These are phyloP conservation scores for Aspergillus cejpii DNA, from an alignment of 2,329 filamentous ascomycete genomes.

Conservation along the genomic window DNA sequence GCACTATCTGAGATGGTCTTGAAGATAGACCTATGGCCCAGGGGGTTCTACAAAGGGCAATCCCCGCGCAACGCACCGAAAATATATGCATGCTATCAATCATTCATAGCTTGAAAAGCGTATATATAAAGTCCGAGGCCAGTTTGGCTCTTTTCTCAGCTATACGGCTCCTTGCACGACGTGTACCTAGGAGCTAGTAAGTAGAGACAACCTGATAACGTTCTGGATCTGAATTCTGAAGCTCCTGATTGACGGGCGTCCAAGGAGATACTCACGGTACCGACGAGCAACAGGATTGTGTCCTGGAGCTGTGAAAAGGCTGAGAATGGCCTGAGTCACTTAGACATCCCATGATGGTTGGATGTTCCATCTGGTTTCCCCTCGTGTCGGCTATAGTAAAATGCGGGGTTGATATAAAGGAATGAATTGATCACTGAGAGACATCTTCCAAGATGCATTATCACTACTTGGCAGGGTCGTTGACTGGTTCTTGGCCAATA, in stretches of 20 bases:
- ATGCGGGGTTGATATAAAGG: constrained; percentile 3
- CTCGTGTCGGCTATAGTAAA: constrained; percentile 2
- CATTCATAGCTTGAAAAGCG: neutral
- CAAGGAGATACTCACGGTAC: too few species aligned
- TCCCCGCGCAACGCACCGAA: constrained; percentile 1
- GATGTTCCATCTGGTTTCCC: constrained; percentile 2
- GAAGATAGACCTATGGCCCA: neutral
- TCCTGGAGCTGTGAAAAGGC: neutral
- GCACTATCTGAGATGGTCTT: neutral
- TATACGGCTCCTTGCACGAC: neutral
- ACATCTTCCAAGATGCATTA: too few species aligned
- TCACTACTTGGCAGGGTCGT: too few species aligned
- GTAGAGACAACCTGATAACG: too few species aligned
- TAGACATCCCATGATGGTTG: neutral
- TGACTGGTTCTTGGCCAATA: too few species aligned
- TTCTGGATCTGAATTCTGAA: too few species aligned
- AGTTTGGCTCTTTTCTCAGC: neutral
- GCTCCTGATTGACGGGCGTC: neutral
- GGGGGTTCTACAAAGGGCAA: constrained; percentile 1
- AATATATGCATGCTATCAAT: neutral
- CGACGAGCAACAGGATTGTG: neutral
- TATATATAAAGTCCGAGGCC: neutral
- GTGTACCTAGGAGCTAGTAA: too few species aligned
- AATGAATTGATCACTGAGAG: too few species aligned
- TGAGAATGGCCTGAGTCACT: neutral